Conservation (phyloP, 225 moss, liverwort and hornwort genomes). For the Pseudisothecium myosuroides region DNA sequence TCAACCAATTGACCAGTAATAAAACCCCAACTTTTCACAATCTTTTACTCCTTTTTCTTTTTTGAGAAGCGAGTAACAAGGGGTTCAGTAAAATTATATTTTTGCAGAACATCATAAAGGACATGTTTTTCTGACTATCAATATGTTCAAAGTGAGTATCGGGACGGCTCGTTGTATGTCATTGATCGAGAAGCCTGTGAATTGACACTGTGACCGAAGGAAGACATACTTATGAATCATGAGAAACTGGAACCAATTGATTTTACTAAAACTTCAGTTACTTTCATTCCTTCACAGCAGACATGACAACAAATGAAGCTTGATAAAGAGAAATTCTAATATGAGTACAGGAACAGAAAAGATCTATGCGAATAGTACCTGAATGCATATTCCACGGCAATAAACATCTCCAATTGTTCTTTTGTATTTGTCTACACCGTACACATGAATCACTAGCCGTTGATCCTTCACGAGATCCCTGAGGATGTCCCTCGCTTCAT, state of each 20-base stretch:
- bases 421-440: not conserved
- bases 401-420: constrained; percentile 30
- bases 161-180: too few relatives aligned
- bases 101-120: not conserved
- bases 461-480: constrained; percentile 19
- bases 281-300: not conserved
- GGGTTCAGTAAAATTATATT: not conserved
- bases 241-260: not conserved
- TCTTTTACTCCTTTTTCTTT: not conserved
- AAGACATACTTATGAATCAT: not conserved
- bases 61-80: not conserved
- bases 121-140: not conserved
- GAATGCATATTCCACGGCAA: not conserved
- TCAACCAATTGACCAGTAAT: not conserved
- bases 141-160: not conserved
- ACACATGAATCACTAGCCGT: constrained; percentile 16
- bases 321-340: not conserved
- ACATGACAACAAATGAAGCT: not conserved
- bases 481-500: constrained; percentile 12
- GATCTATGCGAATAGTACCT: not conserved
- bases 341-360: not conserved
- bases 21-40: not conserved
- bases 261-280: not conserved
- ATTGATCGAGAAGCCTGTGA: not conserved
- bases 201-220: not conserved